phyloP scores from a whole-genome alignment of 2,329 filamentous ascomycete genomes.

The Gnomoniopsis sp. region DNA sequence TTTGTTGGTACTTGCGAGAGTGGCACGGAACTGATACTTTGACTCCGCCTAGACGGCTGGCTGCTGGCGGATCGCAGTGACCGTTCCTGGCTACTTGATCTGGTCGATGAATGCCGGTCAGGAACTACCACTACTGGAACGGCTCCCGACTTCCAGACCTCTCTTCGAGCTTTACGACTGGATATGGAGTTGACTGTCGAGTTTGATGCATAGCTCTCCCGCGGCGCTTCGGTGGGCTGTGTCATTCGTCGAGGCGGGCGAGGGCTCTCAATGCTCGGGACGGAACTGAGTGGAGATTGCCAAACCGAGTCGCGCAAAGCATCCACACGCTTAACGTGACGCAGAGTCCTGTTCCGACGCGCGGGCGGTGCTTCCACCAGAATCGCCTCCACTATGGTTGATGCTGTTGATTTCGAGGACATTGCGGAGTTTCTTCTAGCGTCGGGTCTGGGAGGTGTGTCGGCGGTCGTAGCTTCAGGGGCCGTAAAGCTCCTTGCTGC shows the following conservation, averaged over 20 bases:
- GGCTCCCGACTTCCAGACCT: conserved; percentile 56
- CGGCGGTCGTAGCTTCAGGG: conserved; percentile 22
- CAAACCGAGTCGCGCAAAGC: conserved; percentile 45
- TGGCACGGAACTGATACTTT: conserved; percentile 48
- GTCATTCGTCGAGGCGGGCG: conserved; percentile 16
- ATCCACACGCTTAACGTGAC: conserved; percentile 57
- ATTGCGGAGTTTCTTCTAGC: conserved; percentile 49
- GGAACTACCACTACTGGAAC: conserved; percentile 63
- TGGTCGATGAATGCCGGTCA: conserved; percentile 52
- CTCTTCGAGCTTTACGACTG: conserved; percentile 53
- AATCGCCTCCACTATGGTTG: conserved; percentile 56
- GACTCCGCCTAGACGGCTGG: conserved; percentile 49
- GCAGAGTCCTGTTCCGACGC: conserved; percentile 51
- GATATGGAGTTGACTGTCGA: conserved; percentile 46
- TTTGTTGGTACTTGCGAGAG: conserved; percentile 37
- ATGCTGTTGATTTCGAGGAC: conserved; percentile 52
- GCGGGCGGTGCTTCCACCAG: conserved; percentile 46
- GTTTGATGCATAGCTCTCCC: conserved; percentile 48
- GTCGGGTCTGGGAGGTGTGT: conserved; percentile 38
- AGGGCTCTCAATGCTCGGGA: conserved; percentile 28
- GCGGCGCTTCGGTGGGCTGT: conserved; percentile 27
- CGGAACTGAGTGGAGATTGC: conserved; percentile 41
- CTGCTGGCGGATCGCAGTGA: conserved; percentile 62
- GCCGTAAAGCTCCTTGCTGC: conserved; percentile 27
- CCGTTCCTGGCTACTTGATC: conserved; percentile 44